Conservation (phyloP, 2,329 filamentous ascomycete species). For the Akanthomyces uredinophilus region DNA sequence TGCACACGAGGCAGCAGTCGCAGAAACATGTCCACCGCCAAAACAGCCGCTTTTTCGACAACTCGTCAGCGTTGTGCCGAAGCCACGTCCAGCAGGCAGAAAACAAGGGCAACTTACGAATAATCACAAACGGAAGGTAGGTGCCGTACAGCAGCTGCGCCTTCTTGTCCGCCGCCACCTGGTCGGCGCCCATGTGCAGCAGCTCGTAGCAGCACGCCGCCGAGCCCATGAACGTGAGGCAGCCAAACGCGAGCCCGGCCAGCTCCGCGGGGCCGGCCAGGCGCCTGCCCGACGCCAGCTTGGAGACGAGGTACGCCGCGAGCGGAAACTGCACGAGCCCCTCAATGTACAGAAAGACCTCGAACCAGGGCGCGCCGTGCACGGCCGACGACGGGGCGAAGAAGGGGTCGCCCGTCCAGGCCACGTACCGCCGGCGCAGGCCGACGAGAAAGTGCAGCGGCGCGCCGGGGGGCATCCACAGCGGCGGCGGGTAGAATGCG, state of each 20-base stretch:
- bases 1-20: conserved; percentile 43
- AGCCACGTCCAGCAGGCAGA: neutral
- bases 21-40: conserved; percentile 51
- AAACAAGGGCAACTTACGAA: conserved; percentile 40
- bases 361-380: conserved; percentile 43
- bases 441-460: conserved; percentile 44
- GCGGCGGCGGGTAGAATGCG: conserved; percentile 44
- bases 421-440: conserved; percentile 43
- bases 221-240: conserved; percentile 48
- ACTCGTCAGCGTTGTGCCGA: neutral
- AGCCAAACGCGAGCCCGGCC: conserved; percentile 45
- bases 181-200: conserved; percentile 41
- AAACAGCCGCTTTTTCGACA: conserved; percentile 37
- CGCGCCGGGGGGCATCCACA: conserved; percentile 36
- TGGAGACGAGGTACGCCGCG: conserved; percentile 41
- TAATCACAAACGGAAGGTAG: conserved; percentile 46
- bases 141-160: conserved; percentile 41
- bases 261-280: conserved; percentile 42
- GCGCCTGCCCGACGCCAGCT: conserved; percentile 30
- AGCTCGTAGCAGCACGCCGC: conserved; percentile 47
- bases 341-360: conserved; percentile 46
- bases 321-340: conserved; percentile 46
- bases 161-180: conserved; percentile 42
- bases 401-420: conserved; percentile 49
- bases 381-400: conserved; percentile 33